Evolutionary conservation across 495 filamentous ascomycete genomes (phyloP).

Genomic region (Letharia columbiana): DNA sequence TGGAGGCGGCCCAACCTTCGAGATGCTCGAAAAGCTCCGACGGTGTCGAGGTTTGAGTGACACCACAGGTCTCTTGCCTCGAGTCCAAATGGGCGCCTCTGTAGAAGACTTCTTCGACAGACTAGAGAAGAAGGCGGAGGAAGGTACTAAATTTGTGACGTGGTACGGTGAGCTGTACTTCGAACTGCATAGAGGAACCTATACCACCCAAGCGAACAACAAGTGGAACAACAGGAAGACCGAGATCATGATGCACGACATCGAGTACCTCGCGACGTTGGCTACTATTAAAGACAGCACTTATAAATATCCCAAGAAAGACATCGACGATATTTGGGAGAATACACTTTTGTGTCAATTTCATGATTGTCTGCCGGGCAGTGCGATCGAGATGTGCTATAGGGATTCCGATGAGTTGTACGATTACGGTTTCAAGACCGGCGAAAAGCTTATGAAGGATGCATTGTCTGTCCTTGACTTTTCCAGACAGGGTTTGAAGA

Average conservation of each 20-base stretch:
- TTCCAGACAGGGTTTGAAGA: slow-evolving; percentile 23
- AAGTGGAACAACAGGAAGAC: slow-evolving; percentile 85
- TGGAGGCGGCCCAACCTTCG: slow-evolving; percentile 89
- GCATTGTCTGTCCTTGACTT: slow-evolving; percentile 61
- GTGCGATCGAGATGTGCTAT: slow-evolving; percentile 93
- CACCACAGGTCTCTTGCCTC: slow-evolving; percentile 69
- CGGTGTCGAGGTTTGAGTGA: slow-evolving; percentile 92
- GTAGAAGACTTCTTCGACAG: slow-evolving; percentile 94
- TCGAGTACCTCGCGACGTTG: slow-evolving; percentile 82
- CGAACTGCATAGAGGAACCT: slow-evolving; percentile 90
- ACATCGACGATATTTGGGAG: slow-evolving; percentile 94
- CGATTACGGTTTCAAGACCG: slow-evolving; percentile 68
- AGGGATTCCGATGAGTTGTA: slow-evolving; percentile 88
- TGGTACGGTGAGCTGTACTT: slow-evolving; percentile 99
- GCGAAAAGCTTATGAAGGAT: slow-evolving; percentile 58
- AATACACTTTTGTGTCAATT: slow-evolving; percentile 79
- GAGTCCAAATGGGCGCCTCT: slow-evolving; percentile 80
- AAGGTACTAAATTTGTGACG: slow-evolving; percentile 74
- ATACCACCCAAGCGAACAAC: slow-evolving; percentile 95
- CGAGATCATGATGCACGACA: slow-evolving; percentile 73
- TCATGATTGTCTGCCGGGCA: slow-evolving; percentile 95
- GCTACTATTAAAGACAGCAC: slow-evolving; percentile 59
- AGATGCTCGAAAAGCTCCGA: slow-evolving; percentile 87
- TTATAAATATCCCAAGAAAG: slow-evolving; percentile 86
- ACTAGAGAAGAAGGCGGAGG: slow-evolving; percentile 61